A percentile compares a stretch with the other conserved stretches of the same genome.
These are phyloP conservation scores for Elongisporangium undulatum DNA, from an alignment of 352 stramenopile species.

Conservation along the genomic window DNA sequence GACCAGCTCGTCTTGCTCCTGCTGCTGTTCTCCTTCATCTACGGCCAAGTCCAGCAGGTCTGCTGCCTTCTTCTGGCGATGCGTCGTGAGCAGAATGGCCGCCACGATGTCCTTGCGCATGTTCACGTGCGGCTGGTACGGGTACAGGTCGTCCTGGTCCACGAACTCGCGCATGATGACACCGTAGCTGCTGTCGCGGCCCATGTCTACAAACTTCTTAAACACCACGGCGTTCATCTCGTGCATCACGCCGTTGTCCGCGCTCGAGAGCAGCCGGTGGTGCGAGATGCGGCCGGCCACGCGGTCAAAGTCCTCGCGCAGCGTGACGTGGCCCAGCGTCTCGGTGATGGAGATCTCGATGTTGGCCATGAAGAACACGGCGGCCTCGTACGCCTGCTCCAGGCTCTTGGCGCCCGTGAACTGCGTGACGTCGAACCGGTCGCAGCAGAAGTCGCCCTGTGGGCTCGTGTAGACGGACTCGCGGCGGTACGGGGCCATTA, in stretches of 20 bases:
- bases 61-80: not conserved
- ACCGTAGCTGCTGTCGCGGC: conserved; percentile 10
- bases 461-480: too few species aligned
- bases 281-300: conserved; percentile 14
- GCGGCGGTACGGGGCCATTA: conserved; percentile 18
- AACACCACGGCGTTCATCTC: conserved; percentile 38
- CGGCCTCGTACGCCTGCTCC: conserved; percentile 19
- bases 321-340: too few species aligned
- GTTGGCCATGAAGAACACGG: conserved; percentile 26
- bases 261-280: conserved; percentile 24
- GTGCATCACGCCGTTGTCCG: conserved; percentile 16
- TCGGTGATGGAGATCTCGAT: conserved; percentile 40
- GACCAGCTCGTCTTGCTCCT: conserved; percentile 23
- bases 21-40: conserved; percentile 13
- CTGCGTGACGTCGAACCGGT: conserved; percentile 32
- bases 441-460: conserved; percentile 28
- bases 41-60: not conserved
- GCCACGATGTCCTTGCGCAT: conserved; percentile 24
- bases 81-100: conserved; percentile 11
- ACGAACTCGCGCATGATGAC: conserved; percentile 32
- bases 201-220: conserved; percentile 21
- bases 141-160: conserved; percentile 44
- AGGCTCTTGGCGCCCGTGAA: conserved; percentile 18
- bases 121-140: conserved; percentile 24
- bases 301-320: conserved; percentile 28